Evolutionary conservation across 805 yeast genomes (phyloP), one percentile per base, ranked within the genome.

Genomic region (Lipomyces sp.): DNA sequence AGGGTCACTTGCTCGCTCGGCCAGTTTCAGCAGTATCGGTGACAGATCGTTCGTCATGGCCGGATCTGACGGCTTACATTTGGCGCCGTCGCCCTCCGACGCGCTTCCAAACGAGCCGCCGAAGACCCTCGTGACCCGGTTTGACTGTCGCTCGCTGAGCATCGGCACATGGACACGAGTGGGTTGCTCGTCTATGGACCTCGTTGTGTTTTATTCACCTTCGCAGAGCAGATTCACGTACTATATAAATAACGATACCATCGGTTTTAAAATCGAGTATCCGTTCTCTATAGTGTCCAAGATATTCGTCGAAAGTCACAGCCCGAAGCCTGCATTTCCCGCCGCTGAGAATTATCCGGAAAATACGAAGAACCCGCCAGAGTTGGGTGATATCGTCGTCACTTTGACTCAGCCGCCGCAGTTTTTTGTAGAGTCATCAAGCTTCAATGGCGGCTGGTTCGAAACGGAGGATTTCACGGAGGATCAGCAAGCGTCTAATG

Each of bases 391-490:
- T n/a, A 22, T 55, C 18, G 49, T 53, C 21, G 40, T 55, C 13
- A 7, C 39, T 7, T 43, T 55, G 13, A 18, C 45, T 2, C 39
- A 35, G 28, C 43, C 47, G 22, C 59, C 59, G 16, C 43, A 49
- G 44, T 55, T 55, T 38, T 47, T 24, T 24, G 48, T 55, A 49
- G 59, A 55, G 34, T 40, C 51, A 8, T 28, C 53, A 4, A 32
- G 28, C 18, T 11, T 33, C 33, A 32, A 21, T 11, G 55, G 49
- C 19, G 59, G 56, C 16, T 55, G 59, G 59, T 39, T 53, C 18
- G 58, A 48, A 28, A 45, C 51, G n/a, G 54, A 53, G 5, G 59
- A 55, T 43, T 55, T 55, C 40, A 55, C 59, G 4, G 59, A 55
- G 28, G 49, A 46, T 26, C 58, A 45, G 28, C 58, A 55, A 23